Percentiles rank a stretch among this genome's conserved stretches.
Conservation (phyloP, 495 filamentous ascomycete genomes). For the Sporormia fimetaria region DNA sequence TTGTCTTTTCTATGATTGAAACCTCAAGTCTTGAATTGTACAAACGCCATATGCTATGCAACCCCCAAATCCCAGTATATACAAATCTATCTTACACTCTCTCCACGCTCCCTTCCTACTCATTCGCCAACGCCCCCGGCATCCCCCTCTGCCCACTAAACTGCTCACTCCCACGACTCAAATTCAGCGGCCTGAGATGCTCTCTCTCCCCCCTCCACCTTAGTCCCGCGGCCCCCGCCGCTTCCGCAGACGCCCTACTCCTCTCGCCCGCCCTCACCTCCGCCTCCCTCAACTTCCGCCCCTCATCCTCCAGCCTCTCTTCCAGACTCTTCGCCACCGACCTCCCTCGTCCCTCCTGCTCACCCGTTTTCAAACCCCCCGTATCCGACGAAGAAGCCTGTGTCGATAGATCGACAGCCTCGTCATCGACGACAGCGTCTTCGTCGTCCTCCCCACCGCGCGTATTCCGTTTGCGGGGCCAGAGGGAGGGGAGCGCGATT, state of each 20-base stretch:
- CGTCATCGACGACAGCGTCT: constrained; percentile 33
- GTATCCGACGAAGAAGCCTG: too few relatives aligned
- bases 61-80: neutral
- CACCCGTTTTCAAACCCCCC: too few relatives aligned
- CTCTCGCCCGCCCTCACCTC: constrained; percentile 20
- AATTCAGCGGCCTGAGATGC: neutral
- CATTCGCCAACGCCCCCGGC: constrained; percentile 19
- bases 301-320: constrained; percentile 19
- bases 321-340: constrained; percentile 9
- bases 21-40: too few relatives aligned
- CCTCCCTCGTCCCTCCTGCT: too few relatives aligned
- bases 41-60: too few relatives aligned
- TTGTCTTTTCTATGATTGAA: too few relatives aligned
- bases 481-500: constrained; percentile 82
- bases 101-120: neutral
- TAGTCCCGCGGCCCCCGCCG: constrained; percentile 6
- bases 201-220: constrained; percentile 12
- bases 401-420: too few relatives aligned
- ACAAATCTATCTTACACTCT: neutral
- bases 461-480: constrained; percentile 82
- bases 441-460: constrained; percentile 43
- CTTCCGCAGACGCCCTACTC: neutral
- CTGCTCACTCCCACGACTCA: constrained; percentile 2
- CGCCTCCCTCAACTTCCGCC: constrained; percentile 22
- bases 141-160: constrained; percentile 22